Percentiles rank a stretch among this genome's conserved stretches.
Evolutionary conservation across 345 rosid species (phyloP).

Genomic region (Clarkia xantiana): DNA sequence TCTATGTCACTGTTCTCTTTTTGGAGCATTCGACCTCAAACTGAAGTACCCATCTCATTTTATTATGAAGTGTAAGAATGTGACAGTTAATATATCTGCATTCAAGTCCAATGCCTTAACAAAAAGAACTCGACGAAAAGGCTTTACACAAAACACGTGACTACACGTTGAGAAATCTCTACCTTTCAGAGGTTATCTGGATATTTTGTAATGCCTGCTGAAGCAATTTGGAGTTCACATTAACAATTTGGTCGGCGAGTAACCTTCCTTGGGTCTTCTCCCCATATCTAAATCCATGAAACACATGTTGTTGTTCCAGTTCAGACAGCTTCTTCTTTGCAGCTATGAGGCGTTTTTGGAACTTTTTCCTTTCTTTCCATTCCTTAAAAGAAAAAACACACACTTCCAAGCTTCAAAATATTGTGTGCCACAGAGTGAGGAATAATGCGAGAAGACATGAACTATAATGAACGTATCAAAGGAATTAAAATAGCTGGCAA

Average conservation of each 20-base stretch:
- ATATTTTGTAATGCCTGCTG: slow-evolving; percentile 58
- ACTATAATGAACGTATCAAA: too few relatives aligned
- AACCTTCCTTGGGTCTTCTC: slow-evolving; percentile 52
- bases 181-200: slow-evolving; percentile 45
- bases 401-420: background rate
- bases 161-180: slow-evolving; percentile 1
- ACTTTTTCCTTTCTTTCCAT: slow-evolving; percentile 78
- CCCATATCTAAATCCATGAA: slow-evolving; percentile 67
- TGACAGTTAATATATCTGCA: too few relatives aligned
- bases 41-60: too few relatives aligned
- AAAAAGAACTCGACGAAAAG: too few relatives aligned
- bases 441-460: background rate
- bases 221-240: slow-evolving; percentile 57
- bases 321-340: slow-evolving; percentile 76
- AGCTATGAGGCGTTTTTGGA: slow-evolving; percentile 59
- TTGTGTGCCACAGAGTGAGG: background rate
- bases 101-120: too few relatives aligned
- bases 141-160: too few relatives aligned
- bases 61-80: too few relatives aligned
- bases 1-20: too few relatives aligned
- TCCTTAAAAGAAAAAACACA: slow-evolving; percentile 34
- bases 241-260: slow-evolving; percentile 56
- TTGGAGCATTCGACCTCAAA: too few relatives aligned
- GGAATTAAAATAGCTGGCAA: too few relatives aligned
- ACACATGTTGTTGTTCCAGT: slow-evolving; percentile 76